phyloP scores from a whole-genome alignment of 352 stramenopile genomes.

The Globisporangium carolinianum region DNA sequence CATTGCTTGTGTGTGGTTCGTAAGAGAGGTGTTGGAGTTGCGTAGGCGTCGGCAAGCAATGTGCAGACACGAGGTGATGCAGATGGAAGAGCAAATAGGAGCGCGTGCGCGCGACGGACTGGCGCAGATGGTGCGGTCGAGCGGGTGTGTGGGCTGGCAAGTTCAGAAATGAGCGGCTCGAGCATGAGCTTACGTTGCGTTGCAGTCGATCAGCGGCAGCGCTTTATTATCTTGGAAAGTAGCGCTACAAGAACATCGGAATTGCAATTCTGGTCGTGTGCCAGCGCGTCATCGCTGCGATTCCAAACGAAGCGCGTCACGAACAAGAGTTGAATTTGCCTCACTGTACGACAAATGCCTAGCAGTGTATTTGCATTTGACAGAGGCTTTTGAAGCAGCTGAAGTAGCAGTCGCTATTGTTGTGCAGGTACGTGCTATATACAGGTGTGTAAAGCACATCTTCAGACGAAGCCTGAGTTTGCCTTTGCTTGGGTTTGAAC shows the following conservation, averaged over 20 bases:
- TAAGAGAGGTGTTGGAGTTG: background rate
- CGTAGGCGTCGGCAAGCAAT: background rate
- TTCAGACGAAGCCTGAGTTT: no score
- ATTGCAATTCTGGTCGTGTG: background rate
- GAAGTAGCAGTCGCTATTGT: no score
- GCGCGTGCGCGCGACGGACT: background rate
- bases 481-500: no score
- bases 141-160: constrained; percentile 4
- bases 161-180: constrained; percentile 18
- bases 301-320: background rate
- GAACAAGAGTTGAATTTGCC: background rate
- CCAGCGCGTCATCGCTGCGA: background rate
- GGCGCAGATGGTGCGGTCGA: background rate
- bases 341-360: background rate
- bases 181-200: background rate
- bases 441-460: no score
- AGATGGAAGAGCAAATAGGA: no score
- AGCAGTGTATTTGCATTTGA: no score
- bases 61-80: background rate
- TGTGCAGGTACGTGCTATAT: no score
- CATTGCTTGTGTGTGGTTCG: constrained; percentile 3
- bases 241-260: background rate
- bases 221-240: background rate
- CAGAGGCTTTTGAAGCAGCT: no score
- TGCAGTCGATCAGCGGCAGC: background rate